Conservation (phyloP, 2,329 filamentous ascomycete genomes). For the Fusarium hainanense region DNA sequence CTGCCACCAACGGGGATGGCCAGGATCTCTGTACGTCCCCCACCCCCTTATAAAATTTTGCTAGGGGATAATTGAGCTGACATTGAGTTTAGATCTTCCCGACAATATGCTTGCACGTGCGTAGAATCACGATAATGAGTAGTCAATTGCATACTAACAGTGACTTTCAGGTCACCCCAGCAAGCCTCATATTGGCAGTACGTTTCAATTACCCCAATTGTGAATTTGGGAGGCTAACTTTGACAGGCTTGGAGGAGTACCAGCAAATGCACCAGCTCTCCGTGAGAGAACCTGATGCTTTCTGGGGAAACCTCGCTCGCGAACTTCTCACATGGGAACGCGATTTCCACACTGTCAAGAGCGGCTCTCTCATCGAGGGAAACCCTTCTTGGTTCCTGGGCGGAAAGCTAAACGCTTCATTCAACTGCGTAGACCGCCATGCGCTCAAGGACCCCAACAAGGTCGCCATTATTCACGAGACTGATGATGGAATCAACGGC, state of each 20-base stretch:
- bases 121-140: slow-evolving; percentile 2
- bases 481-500: slow-evolving; percentile 86
- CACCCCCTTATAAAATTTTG: background rate
- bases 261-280: slow-evolving; percentile 76
- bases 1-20: slow-evolving; percentile 10
- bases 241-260: slow-evolving; percentile 69
- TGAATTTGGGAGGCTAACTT: background rate
- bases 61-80: background rate
- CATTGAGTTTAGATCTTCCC: slow-evolving; percentile 23
- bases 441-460: slow-evolving; percentile 89
- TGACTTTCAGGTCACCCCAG: slow-evolving; percentile 30
- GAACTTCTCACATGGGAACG: slow-evolving; percentile 88
- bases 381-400: slow-evolving; percentile 94
- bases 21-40: slow-evolving; percentile 36
- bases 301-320: slow-evolving; percentile 85
- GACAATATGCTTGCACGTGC: slow-evolving; percentile 38
- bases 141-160: slow-evolving; percentile 8
- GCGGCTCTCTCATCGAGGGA: slow-evolving; percentile 77
- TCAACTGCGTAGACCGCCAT: slow-evolving; percentile 95
- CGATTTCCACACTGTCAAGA: slow-evolving; percentile 87
- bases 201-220: slow-evolving; percentile 3
- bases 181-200: slow-evolving; percentile 37
- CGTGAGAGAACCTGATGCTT: slow-evolving; percentile 83
- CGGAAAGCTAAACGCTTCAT: slow-evolving; percentile 89
- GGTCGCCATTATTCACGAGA: slow-evolving; percentile 95